Evolutionary conservation across 345 rosid genomes (phyloP).

Genomic region (Hibiscus trionum): DNA sequence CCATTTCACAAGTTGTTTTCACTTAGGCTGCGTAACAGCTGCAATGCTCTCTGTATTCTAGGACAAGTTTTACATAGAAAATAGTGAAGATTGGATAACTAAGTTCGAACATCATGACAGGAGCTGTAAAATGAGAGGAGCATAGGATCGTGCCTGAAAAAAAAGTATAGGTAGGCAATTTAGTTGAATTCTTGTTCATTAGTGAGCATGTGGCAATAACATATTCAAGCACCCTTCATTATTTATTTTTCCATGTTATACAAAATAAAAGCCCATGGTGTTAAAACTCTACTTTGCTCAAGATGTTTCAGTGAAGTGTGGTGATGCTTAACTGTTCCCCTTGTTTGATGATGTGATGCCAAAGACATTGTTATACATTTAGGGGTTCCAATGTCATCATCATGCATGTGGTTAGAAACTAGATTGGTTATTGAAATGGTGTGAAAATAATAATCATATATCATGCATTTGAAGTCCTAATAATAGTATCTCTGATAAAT

Average conservation of each 20-base stretch:
- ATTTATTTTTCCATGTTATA: neutral
- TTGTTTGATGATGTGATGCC: neutral
- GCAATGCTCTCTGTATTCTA: conserved; percentile 13
- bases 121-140: conserved; percentile 26
- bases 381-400: neutral
- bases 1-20: conserved; percentile 18
- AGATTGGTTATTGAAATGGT: neutral
- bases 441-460: too few species aligned
- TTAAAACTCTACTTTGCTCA: neutral
- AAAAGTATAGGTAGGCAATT: conserved; percentile 27
- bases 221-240: neutral
- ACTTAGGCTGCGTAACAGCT: conserved; percentile 15
- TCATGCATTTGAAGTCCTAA: too few species aligned
- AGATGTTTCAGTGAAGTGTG: neutral
- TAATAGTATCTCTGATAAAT: too few species aligned
- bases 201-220: conserved; percentile 4
- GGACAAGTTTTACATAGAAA: conserved; percentile 24
- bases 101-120: conserved; percentile 14
- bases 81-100: conserved; percentile 23
- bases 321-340: neutral
- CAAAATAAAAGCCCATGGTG: conserved; percentile 1
- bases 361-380: neutral
- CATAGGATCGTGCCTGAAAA: neutral
- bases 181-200: conserved; percentile 14
- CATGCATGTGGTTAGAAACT: neutral